Evolutionary conservation across 2,329 filamentous ascomycete species (phyloP), one percentile per base, ranked within the genome.

Genomic region (Monilinia polystroma): DNA sequence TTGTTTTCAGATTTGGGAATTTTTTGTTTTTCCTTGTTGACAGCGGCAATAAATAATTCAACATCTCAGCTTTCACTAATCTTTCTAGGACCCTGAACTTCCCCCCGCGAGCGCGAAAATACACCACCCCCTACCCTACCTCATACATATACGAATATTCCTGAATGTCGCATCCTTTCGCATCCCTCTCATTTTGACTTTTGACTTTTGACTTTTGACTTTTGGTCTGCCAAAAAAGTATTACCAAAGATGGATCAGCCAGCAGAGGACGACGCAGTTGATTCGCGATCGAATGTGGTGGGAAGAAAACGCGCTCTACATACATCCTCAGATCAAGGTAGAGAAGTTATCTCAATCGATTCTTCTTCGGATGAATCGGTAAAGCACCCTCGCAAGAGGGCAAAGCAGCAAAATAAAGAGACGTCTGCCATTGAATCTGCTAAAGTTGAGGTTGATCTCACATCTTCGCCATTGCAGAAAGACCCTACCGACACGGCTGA

Each of bases 291-390:
- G 23, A 52, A 29, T 43, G 52, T 38, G 26, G 53, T 32, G 29
- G 66, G 58, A 20, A 63, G 59, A 38, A 67, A 67, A n/a, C 66
- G 66, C 47, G 52, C 60, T 20, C 38, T 67, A 16, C 66, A 67
- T 16, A 52, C 59, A 32, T 64, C 52, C 26, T 56, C 52, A 18
- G 49, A 45, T 11, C 52, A 51, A 53, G 45, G 23, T 53, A 29
- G 45, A 57, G 52, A 57, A 23, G 10, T 56, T 14, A 57, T 67
- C 29, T 32, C 45, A n/a, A 49, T 67, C 18, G 66, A 64, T 45
- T 64, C 52, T 64, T 66, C 64, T 45, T 64, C 59, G n/a, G 59
- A 51, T 23, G 66, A 64, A 26, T 67, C 59, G 29, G n/a, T 35
- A 2, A 41, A 16, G 16, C 59, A 64, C 35, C 35, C 52, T 56